Base-by-base conservation (phyloP, 192 early-diverging fungal genomes). In the Obelidium mucronatum region DNA sequence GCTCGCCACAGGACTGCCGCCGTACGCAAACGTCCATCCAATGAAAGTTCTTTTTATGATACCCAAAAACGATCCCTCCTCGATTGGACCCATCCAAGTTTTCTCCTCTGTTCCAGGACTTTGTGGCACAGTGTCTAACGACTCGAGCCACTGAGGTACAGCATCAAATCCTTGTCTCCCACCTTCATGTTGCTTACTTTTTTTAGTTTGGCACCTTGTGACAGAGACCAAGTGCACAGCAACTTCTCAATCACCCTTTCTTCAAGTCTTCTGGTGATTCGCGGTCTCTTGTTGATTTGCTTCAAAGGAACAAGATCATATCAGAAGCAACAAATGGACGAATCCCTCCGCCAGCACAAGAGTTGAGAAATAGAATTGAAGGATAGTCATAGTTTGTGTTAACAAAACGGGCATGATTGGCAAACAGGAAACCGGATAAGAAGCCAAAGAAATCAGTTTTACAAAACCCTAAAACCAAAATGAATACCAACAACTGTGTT, bases 1-100 rank as follows among this genome's bases (percentile, higher is more conserved):
- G 85, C 82, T 99, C 44, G 95, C 96, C n/a, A 94, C 94, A 22
- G 73, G 73, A 61, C 37, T 75, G 5, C 73, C 73, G 19, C 73
- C 73, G 5, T 48, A 75, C 44, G 51, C 66, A 36, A 65, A 80
- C 15, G 39, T 84, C 30, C 73, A 78, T 52, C 85, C 85, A 39
- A 80, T 86, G 83, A 75, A 62, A 62, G 88, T 89, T n/a, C 83
- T 98, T 36, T 95, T 98, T 72, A 82, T 95, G 42, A 98, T 97
- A 55, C 95, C 95, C 31, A 95, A 97, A 79, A 94, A 95, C 58
- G 89, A 92, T 35, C 94, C 97, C 6, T 96, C 97, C 37, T 75
- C 80, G 63, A 48, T 83, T 99, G 59, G 93, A 92, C 24, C 60
- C 78, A 35, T 87, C 91, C 2, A 78, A 76, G 19, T 97, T 91